Evolutionary conservation across 2,329 filamentous ascomycete species (phyloP), one percentile per base, ranked within the genome.

Genomic region (Talaromyces sp.): DNA sequence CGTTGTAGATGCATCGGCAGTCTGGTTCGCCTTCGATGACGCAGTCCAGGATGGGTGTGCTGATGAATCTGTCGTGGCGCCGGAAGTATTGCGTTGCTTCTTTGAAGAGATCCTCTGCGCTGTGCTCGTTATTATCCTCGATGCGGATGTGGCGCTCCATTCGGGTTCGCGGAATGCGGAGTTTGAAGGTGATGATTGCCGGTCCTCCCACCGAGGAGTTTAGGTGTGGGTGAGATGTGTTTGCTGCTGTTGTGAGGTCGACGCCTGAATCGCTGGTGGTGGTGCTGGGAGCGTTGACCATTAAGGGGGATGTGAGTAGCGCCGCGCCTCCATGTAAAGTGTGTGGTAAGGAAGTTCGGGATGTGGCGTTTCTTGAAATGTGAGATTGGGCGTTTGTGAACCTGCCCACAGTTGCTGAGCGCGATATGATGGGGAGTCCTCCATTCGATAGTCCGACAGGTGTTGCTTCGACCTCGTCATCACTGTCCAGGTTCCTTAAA

Each of bases 1-100:
- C 63, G n/a, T 65, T 65, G 27, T 65, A 65, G 7, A 65, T 65
- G 29, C 63, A 65, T 54, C 58, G 29, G 22, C 63, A 65, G 15
- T 65, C 63, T 13, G 58, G 27, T 8, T 61, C 63, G 36, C 58
- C 63, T 25, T 65, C 63, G 25, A 65, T n/a, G 17, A 65, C 63
- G 29, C 63, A 65, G 22, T 65, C 63, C 13, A 61, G 13, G 1
- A 61, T 49, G 8, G 43, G 58, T 3, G 63, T 61, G 17, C 58
- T 47, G 22, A 61, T 13, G 11, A 61, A 6, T 25, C 63, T 45
- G 19, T 65, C 63, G 25, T 65, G 58, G n/a, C 63, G 63, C 3
- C 63, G 63, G 25, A 65, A 65, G 36, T 54, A 65, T 17, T 61
- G 58, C 11, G 38, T 56, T 5, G 63, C 49, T 17, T 65, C 56